Evolutionary conservation across 2,329 filamentous ascomycete genomes (phyloP), one percentile per base, ranked within the genome.

Genomic region (Pezicula rhizophila): DNA sequence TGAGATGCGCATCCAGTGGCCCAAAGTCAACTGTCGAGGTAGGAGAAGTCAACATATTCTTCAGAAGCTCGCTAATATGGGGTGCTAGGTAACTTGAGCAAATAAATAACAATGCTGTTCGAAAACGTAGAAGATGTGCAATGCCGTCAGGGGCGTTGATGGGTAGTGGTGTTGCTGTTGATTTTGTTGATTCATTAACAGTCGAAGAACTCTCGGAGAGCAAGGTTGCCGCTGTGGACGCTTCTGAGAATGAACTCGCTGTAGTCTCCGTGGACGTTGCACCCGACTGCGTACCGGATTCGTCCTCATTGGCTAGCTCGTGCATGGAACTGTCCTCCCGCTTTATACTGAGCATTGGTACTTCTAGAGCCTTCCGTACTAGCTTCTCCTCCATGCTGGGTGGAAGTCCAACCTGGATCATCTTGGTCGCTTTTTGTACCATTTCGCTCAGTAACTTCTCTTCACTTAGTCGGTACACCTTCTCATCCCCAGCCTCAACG

Each of bases 301-400:
- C 37, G 18, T 57, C 48, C n/a, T 56, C 58, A 12, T 65, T 52
- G n/a, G 57, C 53, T 18, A 58, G 45, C 51, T 63, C 57, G 52
- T 48, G 57, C 55, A 47, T 56, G 5, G 51, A 57, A 61, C 64
- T 74, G 35, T 79, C 72, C 48, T 82, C 77, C 41, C 80, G 75
- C 60, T 77, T 84, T 37, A 90, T 74, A 28, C 80, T 80, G 57
- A 88, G 71, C 39, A 95, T 72, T 0, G 93, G 92, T 4, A 83
- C 78, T 57, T 93, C 87, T 5, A 99, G 72, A 2, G 79, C 78
- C 60, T 85, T 85, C 45, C 76, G 79, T 8, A 99, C 81, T 58
- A 96, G 95, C 38, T 80, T 84, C 42, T 93, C 87, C 63, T 96
- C 92, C 75, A 99, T 78, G 58, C 85, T 95, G 6, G 73, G 69